Conservation (phyloP, 2,329 filamentous ascomycete genomes). For the Aspergillus pseudoviridinutans region DNA sequence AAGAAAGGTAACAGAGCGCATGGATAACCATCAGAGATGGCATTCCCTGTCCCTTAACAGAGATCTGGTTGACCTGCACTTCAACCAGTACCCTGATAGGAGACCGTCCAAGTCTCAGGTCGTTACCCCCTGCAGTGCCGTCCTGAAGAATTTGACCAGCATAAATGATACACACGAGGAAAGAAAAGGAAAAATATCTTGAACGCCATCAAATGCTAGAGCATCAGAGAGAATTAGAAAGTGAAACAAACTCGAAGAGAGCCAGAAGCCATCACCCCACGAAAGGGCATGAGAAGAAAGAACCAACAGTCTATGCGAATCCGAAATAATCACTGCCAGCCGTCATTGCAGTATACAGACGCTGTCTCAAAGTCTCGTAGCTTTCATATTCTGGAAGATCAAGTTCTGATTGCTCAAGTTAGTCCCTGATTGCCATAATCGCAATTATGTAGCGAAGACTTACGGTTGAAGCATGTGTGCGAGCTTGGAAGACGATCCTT, state of each 20-base stretch:
- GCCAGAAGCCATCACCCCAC: background rate
- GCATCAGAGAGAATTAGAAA: conserved; percentile 18
- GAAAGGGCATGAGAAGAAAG: conserved; percentile 2
- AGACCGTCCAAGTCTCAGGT: conserved; percentile 1
- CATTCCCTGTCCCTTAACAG: conserved; percentile 3
- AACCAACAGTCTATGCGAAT: conserved; percentile 65
- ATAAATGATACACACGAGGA: conserved; percentile 19
- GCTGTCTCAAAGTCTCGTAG: conserved; percentile 83
- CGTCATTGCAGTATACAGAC: conserved; percentile 94
- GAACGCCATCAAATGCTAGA: conserved; percentile 37
- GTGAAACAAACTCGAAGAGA: background rate
- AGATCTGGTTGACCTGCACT: conserved; percentile 40
- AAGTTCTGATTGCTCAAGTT: conserved; percentile 63
- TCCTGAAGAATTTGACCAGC: conserved; percentile 5
- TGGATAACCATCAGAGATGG: conserved; percentile 2
- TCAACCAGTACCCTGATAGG: conserved; percentile 22
- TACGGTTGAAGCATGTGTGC: conserved; percentile 99
- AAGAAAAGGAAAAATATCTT: conserved; percentile 10
- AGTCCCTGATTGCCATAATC: conserved; percentile 21
- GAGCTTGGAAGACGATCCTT: conserved; percentile 94
- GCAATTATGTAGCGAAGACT: conserved; percentile 44
- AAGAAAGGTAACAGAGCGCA: conserved; percentile 5
- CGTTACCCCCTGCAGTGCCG: conserved; percentile 1
- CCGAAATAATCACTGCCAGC: conserved; percentile 96
- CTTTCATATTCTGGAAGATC: conserved; percentile 97